A percentile compares a stretch with the other conserved stretches of the same genome.
phyloP scores from a whole-genome alignment of 768 basidiomycete species.

The Termitomyces sp. region DNA sequence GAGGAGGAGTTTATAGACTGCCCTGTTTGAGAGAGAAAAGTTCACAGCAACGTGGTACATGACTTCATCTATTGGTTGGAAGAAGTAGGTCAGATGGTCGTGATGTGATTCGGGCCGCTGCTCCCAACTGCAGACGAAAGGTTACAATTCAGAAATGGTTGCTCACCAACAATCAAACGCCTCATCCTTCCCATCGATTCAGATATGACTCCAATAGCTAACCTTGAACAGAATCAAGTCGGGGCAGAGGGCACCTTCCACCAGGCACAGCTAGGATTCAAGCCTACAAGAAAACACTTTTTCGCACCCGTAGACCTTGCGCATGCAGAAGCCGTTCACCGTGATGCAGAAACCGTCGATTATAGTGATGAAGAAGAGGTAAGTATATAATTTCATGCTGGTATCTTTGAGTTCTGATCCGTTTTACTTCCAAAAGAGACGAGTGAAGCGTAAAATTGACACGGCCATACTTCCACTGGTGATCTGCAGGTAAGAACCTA shows the following conservation, averaged over 20 bases:
- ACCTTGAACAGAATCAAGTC: slow-evolving; percentile 11
- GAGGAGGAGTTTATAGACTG: no score
- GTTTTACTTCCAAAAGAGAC: slow-evolving; percentile 25
- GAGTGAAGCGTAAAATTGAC: slow-evolving; percentile 51
- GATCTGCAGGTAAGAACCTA: slow-evolving; percentile 41
- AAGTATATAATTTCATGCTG: neutral
- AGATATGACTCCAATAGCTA: neutral
- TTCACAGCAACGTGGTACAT: neutral
- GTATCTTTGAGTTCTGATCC: neutral
- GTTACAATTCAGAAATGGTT: neutral
- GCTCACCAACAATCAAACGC: neutral
- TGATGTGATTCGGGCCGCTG: neutral
- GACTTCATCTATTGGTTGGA: no score
- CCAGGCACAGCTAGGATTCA: slow-evolving; percentile 39
- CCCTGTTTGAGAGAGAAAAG: no score
- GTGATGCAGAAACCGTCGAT: slow-evolving; percentile 47
- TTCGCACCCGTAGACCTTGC: slow-evolving; percentile 45
- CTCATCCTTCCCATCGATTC: neutral
- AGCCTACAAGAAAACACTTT: slow-evolving; percentile 42
- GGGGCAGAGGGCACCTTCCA: slow-evolving; percentile 38
- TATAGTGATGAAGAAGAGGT: slow-evolving; percentile 51
- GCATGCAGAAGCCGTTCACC: slow-evolving; percentile 49
- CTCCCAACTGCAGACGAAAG: neutral
- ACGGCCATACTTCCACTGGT: slow-evolving; percentile 48
- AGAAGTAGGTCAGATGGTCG: neutral